Percentiles rank a stretch among this genome's conserved stretches.
Evolutionary conservation across 2,329 filamentous ascomycete genomes (phyloP).

Genomic region (Neonectria coccinea): DNA sequence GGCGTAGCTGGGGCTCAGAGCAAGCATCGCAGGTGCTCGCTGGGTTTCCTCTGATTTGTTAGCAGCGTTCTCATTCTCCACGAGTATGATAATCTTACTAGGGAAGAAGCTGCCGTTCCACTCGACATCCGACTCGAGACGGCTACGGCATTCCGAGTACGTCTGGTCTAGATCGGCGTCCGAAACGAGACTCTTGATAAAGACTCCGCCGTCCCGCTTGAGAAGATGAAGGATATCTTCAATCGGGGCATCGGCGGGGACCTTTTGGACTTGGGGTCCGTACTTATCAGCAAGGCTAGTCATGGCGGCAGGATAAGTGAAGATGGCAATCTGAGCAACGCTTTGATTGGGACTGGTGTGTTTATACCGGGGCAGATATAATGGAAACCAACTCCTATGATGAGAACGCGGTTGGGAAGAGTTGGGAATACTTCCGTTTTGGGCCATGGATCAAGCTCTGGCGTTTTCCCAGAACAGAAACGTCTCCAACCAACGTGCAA

Average conservation of each 20-base stretch:
- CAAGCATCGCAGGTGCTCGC: constrained; percentile 26
- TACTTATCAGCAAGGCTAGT: constrained; percentile 11
- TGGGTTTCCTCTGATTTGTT: constrained; percentile 27
- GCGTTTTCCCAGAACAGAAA: background rate
- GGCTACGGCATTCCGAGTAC: background rate
- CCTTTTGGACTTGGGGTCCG: constrained; percentile 17
- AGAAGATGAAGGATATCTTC: constrained; percentile 10
- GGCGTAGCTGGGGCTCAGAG: constrained; percentile 32
- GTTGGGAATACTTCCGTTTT: constrained; percentile 4
- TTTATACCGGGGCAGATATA: background rate
- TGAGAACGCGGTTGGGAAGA: too few species aligned
- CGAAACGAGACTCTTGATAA: constrained; percentile 8
- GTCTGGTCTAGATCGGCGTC: constrained; percentile 9
- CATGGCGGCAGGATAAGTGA: background rate
- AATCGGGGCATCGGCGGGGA: constrained; percentile 7
- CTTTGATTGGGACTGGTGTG: too few species aligned
- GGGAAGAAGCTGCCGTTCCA: constrained; percentile 22
- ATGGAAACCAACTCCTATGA: too few species aligned
- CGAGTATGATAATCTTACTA: background rate
- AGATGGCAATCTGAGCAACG: too few species aligned
- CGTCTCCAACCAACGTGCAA: background rate
- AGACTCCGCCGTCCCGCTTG: constrained; percentile 18
- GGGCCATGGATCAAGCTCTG: constrained; percentile 10
- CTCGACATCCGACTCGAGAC: constrained; percentile 4
- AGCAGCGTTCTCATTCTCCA: background rate